A percentile compares a stretch with the other conserved stretches of the same genome.
Conservation (phyloP, 2,329 filamentous ascomycete genomes). For the Cadophora malorum region DNA sequence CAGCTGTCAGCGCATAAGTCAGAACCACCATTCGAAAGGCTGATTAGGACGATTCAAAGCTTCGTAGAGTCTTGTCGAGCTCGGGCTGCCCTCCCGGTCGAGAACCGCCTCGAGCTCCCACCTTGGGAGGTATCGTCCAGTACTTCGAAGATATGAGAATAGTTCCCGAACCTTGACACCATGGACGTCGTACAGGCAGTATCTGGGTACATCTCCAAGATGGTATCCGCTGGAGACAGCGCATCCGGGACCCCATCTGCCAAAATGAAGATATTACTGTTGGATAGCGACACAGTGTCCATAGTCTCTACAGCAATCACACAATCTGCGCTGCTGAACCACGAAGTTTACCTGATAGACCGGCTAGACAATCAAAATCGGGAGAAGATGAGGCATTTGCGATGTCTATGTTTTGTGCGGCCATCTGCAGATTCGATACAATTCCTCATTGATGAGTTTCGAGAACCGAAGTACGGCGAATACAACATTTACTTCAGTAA, state of each 20-base stretch:
- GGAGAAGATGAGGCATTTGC: slow-evolving; percentile 97
- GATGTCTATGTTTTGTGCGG: slow-evolving; percentile 90
- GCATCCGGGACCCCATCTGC: slow-evolving; percentile 70
- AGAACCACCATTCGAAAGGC: neutral
- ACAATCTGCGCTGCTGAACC: slow-evolving; percentile 90
- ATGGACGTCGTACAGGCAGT: slow-evolving; percentile 97
- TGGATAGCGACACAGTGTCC: slow-evolving; percentile 92
- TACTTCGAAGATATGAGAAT: slow-evolving; percentile 34
- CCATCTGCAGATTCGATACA: slow-evolving; percentile 94
- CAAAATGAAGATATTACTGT: slow-evolving; percentile 97
- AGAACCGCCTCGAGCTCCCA: neutral
- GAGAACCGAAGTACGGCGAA: slow-evolving; percentile 96
- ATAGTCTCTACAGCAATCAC: slow-evolving; percentile 96
- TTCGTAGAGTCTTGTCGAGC: neutral
- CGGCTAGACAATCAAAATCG: slow-evolving; percentile 87
- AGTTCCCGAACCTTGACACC: slow-evolving; percentile 32
- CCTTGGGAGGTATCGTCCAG: slow-evolving; percentile 10
- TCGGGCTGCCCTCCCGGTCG: neutral
- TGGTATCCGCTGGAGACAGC: slow-evolving; percentile 84
- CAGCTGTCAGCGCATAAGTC: neutral
- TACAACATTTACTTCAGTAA: slow-evolving; percentile 99
- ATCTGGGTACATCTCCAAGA: slow-evolving; percentile 94
- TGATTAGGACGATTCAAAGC: neutral
- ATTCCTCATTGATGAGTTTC: slow-evolving; percentile 89
- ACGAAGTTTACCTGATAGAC: slow-evolving; percentile 98